Percentiles rank a stretch among this genome's conserved stretches.
Conservation (phyloP, 352 stramenopile genomes). For the Poterioochromonas sp. region DNA sequence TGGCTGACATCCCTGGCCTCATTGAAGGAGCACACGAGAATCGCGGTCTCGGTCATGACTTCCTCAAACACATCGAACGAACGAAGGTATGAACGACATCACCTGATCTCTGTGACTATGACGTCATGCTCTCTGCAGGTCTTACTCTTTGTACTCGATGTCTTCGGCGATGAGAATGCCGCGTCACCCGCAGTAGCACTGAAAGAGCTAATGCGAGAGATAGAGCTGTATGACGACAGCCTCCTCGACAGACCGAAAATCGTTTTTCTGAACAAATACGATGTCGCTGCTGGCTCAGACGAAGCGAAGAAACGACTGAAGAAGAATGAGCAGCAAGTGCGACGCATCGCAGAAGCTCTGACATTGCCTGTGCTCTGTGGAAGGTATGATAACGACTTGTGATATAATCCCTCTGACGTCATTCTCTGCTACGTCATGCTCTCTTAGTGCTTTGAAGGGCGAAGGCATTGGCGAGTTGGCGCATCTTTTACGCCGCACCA, state of each 20-base stretch:
- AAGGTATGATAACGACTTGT: not conserved
- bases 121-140: no score
- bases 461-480: not conserved
- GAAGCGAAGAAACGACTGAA: not conserved
- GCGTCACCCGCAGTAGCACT: not conserved
- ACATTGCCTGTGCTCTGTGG: no score
- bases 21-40: slow-evolving; percentile 79
- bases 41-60: slow-evolving; percentile 93
- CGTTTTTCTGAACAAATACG: not conserved
- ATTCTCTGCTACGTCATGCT: not conserved
- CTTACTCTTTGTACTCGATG: slow-evolving; percentile 9
- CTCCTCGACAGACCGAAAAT: not conserved
- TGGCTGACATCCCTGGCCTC: slow-evolving; percentile 74
- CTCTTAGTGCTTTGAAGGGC: not conserved
- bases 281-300: not conserved
- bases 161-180: not conserved
- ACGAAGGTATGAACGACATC: no score
- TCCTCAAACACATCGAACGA: slow-evolving; percentile 96
- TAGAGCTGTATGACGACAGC: not conserved
- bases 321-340: not conserved
- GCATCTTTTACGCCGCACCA: not conserved
- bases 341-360: no score
- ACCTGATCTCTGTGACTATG: no score
- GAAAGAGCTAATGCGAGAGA: not conserved
- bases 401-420: not conserved